phyloP scores from a whole-genome alignment of 2,329 filamentous ascomycete species.

The Didymella glomerata region DNA sequence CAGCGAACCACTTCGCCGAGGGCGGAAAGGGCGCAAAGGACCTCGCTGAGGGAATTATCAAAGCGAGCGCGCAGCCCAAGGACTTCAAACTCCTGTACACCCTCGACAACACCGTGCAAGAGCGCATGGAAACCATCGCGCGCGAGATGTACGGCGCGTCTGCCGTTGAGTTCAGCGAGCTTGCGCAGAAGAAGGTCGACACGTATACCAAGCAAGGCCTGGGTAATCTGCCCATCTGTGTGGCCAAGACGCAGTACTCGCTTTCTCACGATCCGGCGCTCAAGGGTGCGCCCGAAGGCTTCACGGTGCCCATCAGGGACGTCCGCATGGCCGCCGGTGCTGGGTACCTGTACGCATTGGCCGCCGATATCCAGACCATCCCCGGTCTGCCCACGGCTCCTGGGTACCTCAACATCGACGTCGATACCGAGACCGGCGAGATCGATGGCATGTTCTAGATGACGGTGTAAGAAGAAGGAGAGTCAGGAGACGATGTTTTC shows the following conservation, averaged over 20 bases:
- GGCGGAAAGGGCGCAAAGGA: constrained; percentile 90
- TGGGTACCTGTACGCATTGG: constrained; percentile 81
- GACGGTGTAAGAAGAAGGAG: background rate
- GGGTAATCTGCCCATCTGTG: constrained; percentile 90
- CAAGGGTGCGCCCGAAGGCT: constrained; percentile 94
- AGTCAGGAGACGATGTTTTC: constrained; percentile 11
- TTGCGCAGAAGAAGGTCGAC: constrained; percentile 95
- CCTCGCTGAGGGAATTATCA: constrained; percentile 85
- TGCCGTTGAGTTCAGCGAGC: constrained; percentile 89
- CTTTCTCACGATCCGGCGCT: constrained; percentile 90
- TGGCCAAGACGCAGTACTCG: constrained; percentile 98
- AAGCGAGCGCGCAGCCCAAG: constrained; percentile 80
- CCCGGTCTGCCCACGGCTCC: constrained; percentile 94
- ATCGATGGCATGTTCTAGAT: constrained; percentile 80
- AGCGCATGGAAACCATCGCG: constrained; percentile 90
- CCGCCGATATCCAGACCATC: constrained; percentile 98
- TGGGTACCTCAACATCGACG: constrained; percentile 92
- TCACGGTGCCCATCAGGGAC: constrained; percentile 92
- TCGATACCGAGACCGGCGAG: constrained; percentile 62
- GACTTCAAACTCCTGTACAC: constrained; percentile 88
- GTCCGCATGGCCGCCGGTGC: constrained; percentile 93
- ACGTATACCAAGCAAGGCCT: constrained; percentile 93
- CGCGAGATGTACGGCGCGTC: constrained; percentile 93
- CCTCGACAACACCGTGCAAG: constrained; percentile 75
- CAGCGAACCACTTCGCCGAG: constrained; percentile 96